phyloP scores from a whole-genome alignment of 441 rosid genomes.

The Euphorbia schlechtendalii region DNA sequence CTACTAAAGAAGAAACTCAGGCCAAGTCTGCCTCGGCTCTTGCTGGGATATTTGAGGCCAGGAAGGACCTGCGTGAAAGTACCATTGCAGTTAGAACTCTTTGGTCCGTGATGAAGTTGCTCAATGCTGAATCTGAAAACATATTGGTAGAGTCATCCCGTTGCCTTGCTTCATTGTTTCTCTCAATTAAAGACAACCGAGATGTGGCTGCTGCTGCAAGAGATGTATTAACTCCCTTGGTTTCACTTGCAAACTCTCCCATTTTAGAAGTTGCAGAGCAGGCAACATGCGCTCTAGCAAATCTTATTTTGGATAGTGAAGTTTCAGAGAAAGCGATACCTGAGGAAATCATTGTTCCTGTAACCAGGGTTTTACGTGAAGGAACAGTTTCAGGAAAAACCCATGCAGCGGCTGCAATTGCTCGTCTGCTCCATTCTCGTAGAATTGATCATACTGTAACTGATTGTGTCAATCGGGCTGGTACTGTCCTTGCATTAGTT shows the following conservation, averaged over 20 bases:
- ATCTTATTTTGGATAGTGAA: slow-evolving; percentile 90
- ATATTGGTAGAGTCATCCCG: slow-evolving; percentile 68
- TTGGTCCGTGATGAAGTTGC: slow-evolving; percentile 65
- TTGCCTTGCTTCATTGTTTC: slow-evolving; percentile 89
- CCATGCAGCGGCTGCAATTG: slow-evolving; percentile 96
- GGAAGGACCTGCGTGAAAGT: slow-evolving; percentile 97
- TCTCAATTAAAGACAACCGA: slow-evolving; percentile 86
- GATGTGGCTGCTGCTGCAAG: slow-evolving; percentile 90
- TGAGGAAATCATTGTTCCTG: slow-evolving; percentile 84
- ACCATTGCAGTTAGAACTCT: slow-evolving; percentile 75
- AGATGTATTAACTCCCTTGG: slow-evolving; percentile 70
- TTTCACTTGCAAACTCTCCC: slow-evolving; percentile 65
- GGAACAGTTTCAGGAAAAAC: slow-evolving; percentile 90
- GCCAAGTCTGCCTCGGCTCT: slow-evolving; percentile 93
- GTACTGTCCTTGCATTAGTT: slow-evolving; percentile 91
- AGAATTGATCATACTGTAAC: slow-evolving; percentile 59
- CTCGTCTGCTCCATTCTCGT: slow-evolving; percentile 76
- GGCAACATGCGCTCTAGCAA: slow-evolving; percentile 92
- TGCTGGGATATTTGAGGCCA: slow-evolving; percentile 73
- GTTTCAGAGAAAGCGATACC: slow-evolving; percentile 67
- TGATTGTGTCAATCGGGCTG: slow-evolving; percentile 90
- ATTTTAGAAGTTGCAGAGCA: slow-evolving; percentile 91
- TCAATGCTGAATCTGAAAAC: slow-evolving; percentile 70
- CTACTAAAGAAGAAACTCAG: slow-evolving; percentile 89
- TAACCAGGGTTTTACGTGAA: slow-evolving; percentile 86